These are phyloP conservation scores for Cyberlindnera saturnus DNA, from an alignment of 805 yeast genomes.

Conservation along the genomic window DNA sequence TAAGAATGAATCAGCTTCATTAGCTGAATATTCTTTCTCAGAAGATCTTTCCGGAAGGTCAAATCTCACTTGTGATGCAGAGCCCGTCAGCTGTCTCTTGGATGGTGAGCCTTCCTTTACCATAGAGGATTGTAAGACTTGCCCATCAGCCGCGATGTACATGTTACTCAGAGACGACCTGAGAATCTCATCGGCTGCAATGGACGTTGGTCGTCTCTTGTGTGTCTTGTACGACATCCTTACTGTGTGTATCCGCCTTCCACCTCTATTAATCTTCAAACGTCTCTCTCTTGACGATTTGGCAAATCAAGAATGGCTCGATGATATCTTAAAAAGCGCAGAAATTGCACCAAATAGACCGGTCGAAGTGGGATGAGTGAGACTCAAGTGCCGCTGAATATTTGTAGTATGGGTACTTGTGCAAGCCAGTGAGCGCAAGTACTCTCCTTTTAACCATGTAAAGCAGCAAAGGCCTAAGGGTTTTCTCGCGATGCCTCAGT, in stretches of 20 bases:
- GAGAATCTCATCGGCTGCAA: constrained; percentile 16
- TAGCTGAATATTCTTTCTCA: constrained; percentile 3
- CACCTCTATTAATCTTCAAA: too few species aligned
- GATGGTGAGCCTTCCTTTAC: constrained; percentile 24
- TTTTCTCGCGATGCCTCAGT: too few species aligned
- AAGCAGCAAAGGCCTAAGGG: too few species aligned
- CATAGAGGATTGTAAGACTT: constrained; percentile 23
- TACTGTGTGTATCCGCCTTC: background rate
- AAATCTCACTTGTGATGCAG: constrained; percentile 25
- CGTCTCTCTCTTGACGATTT: too few species aligned
- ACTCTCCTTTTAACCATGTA: too few species aligned
- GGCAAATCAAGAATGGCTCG: too few species aligned
- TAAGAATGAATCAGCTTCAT: constrained; percentile 9
- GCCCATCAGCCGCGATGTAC: constrained; percentile 22
- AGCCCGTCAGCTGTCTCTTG: constrained; percentile 21
- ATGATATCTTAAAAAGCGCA: too few species aligned
- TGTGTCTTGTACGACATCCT: constrained; percentile 8
- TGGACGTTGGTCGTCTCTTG: constrained; percentile 24
- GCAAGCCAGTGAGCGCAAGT: too few species aligned
- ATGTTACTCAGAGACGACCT: constrained; percentile 11
- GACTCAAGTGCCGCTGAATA: background rate
- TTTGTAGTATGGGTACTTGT: too few species aligned
- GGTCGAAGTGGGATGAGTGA: background rate
- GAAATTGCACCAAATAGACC: too few species aligned
- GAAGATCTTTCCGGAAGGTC: constrained; percentile 13